Evolutionary conservation across 306 rosid genomes (phyloP), one percentile per base, ranked within the genome.

Genomic region (Malus orientalis): DNA sequence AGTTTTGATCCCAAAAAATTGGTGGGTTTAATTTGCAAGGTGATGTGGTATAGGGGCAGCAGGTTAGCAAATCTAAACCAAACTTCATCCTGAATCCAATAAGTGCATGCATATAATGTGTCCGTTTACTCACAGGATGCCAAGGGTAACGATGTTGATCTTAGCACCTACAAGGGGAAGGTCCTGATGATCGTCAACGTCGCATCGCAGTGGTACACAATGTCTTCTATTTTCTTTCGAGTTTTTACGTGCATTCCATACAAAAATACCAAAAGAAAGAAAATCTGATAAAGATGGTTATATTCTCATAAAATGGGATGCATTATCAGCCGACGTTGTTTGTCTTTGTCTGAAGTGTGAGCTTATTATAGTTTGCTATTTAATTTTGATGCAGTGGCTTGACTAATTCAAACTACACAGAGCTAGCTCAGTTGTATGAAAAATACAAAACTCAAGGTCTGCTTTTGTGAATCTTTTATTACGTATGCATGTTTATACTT

Each of bases 381-480:
- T 29, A 3, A 32, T 67, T 82, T 70, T 74, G 74, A 83, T 86
- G 89, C 90, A 92, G 99, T 92, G 99, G 99, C 82, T 89, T 95
- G 92, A 90, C 97, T 70, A 91, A 90, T 82, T 90, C 99, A 12
- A 95, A 95, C 81, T 95, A 95, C 90, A 92, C 99, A 4, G 97
- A 95, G 87, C 96, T 95, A 84, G 79, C 60, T 68, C 92, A 95
- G 78, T 13, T 95, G 90, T 95, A 95, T 67, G 97, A 85, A 54
- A 90, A 92, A 74, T 90, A 95, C 90, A 95, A 91, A 79, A 80
- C 54, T 59, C 92, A 92, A 85, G 99, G 99, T 95, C 75, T 68
- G 74, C 64, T 32, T 80, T 42, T 79, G 11, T 55, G 27, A 55
- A 20, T 76, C 55, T 3, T 61, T 36, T n/a, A 63, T 55, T 51